phyloP scores from a whole-genome alignment of 2,329 filamentous ascomycete species.

The Aspergillus proliferans region DNA sequence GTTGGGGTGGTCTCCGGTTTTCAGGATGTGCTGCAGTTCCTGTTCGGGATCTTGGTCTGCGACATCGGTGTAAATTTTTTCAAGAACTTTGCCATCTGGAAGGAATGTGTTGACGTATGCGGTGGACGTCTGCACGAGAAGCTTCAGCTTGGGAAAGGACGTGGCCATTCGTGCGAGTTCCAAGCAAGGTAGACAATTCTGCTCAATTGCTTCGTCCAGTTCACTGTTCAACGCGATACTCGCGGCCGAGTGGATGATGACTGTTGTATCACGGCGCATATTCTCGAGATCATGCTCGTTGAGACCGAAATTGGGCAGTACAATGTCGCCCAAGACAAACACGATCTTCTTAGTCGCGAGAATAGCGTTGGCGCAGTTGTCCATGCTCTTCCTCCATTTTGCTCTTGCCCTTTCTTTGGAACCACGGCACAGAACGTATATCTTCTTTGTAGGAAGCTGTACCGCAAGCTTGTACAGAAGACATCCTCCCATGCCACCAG shows the following conservation, averaged over 20 bases:
- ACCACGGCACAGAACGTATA: conserved; percentile 9
- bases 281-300: conserved; percentile 1
- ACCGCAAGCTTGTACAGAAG: conserved; percentile 13
- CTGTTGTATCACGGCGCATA: conserved; percentile 8
- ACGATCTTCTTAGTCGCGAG: conserved; percentile 13
- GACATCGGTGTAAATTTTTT: conserved; percentile 3
- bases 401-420: conserved; percentile 6
- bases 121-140: conserved; percentile 12
- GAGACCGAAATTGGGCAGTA: conserved; percentile 8
- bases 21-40: conserved; percentile 5
- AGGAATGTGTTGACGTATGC: conserved; percentile 10
- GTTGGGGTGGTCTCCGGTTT: conserved; percentile 4
- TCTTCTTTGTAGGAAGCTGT: conserved; percentile 11
- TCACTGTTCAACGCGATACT: conserved; percentile 10
- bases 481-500: conserved; percentile 12
- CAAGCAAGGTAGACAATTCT: conserved; percentile 9
- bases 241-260: conserved; percentile 13
- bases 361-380: conserved; percentile 13
- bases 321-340: conserved; percentile 13
- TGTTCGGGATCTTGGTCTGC: neutral
- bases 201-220: conserved; percentile 6
- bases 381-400: conserved; percentile 12
- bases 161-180: conserved; percentile 1
- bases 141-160: conserved; percentile 4
- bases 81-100: conserved; percentile 2